Evolutionary conservation across 2,329 filamentous ascomycete species (phyloP).

Genomic region (Tothia fuscella): DNA sequence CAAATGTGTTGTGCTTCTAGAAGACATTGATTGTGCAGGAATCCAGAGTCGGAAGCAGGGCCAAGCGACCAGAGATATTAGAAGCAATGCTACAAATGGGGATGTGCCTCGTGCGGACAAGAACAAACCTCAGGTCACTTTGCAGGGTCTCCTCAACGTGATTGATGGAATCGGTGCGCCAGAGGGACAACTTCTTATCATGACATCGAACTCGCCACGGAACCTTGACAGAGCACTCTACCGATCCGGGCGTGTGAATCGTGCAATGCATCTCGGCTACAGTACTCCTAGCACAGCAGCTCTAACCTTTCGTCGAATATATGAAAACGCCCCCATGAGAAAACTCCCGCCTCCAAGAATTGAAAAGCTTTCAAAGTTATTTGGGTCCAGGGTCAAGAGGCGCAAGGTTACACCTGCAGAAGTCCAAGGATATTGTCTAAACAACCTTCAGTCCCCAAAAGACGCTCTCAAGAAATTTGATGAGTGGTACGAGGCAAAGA

Average conservation of each 20-base stretch:
- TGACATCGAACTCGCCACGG: conserved; percentile 19
- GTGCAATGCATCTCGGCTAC: conserved; percentile 3
- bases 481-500: conserved; percentile 5
- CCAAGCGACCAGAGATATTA: background rate
- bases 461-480: conserved; percentile 5
- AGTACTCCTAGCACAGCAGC: background rate
- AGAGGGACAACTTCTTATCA: conserved; percentile 19
- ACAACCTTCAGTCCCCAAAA: conserved; percentile 1
- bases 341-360: too few relatives aligned
- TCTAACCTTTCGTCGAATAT: conserved; percentile 5
- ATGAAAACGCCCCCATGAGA: background rate
- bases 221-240: conserved; percentile 16
- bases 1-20: conserved; percentile 30
- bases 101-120: too few relatives aligned
- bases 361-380: conserved; percentile 16
- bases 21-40: conserved; percentile 11
- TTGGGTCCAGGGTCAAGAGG: conserved; percentile 19
- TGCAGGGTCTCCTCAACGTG: conserved; percentile 17
- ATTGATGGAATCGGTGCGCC: conserved; percentile 16
- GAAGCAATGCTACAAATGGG: background rate
- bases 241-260: conserved; percentile 17
- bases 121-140: background rate
- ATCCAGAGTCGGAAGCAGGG: conserved; percentile 1
- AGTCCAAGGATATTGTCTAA: conserved; percentile 13
- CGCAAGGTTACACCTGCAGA: conserved; percentile 22